phyloP scores from a whole-genome alignment of 2,329 filamentous ascomycete genomes.

The Ramichloridium luteum region DNA sequence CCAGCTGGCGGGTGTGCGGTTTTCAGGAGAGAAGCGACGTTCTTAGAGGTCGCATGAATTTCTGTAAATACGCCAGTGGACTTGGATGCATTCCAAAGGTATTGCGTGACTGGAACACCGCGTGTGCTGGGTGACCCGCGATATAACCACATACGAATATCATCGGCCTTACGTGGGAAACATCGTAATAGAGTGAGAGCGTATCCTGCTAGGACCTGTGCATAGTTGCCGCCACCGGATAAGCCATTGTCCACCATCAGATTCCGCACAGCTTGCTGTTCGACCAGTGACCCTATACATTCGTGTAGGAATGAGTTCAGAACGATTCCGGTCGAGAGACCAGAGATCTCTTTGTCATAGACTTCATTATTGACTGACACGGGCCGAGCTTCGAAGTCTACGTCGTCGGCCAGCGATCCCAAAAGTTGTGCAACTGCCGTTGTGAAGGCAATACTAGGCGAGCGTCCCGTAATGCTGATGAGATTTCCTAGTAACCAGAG shows the following conservation, averaged over 20 bases:
- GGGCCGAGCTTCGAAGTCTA: slow-evolving; percentile 37
- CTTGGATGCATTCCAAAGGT: slow-evolving; percentile 65
- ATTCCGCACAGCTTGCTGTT: slow-evolving; percentile 58
- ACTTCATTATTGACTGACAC: slow-evolving; percentile 22
- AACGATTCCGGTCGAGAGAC: slow-evolving; percentile 16
- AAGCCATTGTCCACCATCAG: slow-evolving; percentile 15
- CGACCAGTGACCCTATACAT: slow-evolving; percentile 59
- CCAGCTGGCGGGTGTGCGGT: slow-evolving; percentile 16
- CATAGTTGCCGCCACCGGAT: slow-evolving; percentile 38
- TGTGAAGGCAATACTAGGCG: slow-evolving; percentile 35
- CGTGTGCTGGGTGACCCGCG: slow-evolving; percentile 41
- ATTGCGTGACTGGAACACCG: slow-evolving; percentile 56
- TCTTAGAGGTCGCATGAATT: slow-evolving; percentile 45
- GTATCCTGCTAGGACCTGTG: slow-evolving; percentile 70
- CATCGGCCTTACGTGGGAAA: slow-evolving; percentile 69
- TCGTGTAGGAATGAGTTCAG: slow-evolving; percentile 44
- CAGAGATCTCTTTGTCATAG: slow-evolving; percentile 35
- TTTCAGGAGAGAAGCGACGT: slow-evolving; percentile 45
- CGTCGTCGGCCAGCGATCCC: slow-evolving; percentile 43
- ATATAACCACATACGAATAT: slow-evolving; percentile 90
- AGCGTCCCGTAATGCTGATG: slow-evolving; percentile 31
- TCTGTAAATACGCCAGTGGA: slow-evolving; percentile 45
- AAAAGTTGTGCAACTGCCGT: slow-evolving; percentile 44
- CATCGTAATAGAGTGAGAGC: slow-evolving; percentile 73
- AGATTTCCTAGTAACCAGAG: slow-evolving; percentile 49